Evolutionary conservation across 352 stramenopile species (phyloP), one percentile per base, ranked within the genome.

Genomic region (Phytophthora ohioensis): DNA sequence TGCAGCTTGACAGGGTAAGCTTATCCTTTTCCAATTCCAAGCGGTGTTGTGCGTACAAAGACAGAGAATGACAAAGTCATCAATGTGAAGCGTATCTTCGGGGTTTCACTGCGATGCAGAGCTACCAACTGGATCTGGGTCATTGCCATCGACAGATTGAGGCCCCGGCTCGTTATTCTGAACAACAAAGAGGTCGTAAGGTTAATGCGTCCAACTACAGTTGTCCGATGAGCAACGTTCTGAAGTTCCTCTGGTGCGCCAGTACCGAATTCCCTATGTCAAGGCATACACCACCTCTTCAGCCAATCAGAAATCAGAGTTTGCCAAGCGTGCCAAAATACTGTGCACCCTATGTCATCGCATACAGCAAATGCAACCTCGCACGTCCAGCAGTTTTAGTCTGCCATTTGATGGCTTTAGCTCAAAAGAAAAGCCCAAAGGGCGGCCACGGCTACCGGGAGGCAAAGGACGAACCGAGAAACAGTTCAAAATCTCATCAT

Each of bases 1-100:
- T 27, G 21, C 49, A 32, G 9, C 15, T 42, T 36, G 42, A 46
- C 43, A 49, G 42, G 52, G 45, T 31, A 27, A 27, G 21, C 21
- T 27, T 27, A 43, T 62, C 55, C 15, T 62, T 67, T 48, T 54
- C 39, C 39, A 45, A 61, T 60, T 36, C 48, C 60, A 67, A 60
- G 45, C 59, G 59, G 59, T 67, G 48, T 34, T 54, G 38, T 27
- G 7, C 60, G 60, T 47, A 17, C 49, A 39, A 45, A 45, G 36
- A 60, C 53, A 62, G 30, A 62, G 34, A 42, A 56, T n/a, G 32
- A 59, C 31, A 60, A 38, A 27, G 46, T 15, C 35, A 66, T 56
- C 42, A 65, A 56, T 21, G 32, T 15, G 45, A 56, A 58, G 49
- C 31, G 59, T 47, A 54, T 60, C 48, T 60, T 34, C 43, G 1